Conservation (phyloP, 495 filamentous ascomycete genomes). For the Pyrenopolyporus hunteri region DNA sequence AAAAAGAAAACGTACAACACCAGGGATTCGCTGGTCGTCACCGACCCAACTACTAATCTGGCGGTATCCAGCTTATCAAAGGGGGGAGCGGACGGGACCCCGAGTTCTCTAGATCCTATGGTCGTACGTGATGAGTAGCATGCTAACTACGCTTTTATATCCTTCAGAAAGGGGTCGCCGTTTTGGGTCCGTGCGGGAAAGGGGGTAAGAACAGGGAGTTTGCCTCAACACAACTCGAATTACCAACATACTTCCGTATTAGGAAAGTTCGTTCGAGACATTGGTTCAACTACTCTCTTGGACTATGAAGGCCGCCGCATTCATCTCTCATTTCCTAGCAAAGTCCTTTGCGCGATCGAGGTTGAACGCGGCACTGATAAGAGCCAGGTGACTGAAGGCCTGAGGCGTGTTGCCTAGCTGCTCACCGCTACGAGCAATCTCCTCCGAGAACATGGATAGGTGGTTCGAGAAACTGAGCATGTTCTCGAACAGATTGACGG, state of each 20-base stretch:
- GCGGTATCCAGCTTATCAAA: constrained; percentile 38
- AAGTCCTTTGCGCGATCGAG: constrained; percentile 55
- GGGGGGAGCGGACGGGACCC: constrained; percentile 19
- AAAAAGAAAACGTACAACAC: constrained; percentile 49
- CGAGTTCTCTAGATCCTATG: neutral
- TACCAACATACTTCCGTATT: too few species aligned
- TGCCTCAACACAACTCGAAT: too few species aligned
- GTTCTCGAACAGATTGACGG: constrained; percentile 74
- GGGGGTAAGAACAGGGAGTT: too few species aligned
- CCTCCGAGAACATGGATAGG: constrained; percentile 75
- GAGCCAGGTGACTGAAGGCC: constrained; percentile 73
- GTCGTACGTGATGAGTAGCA: neutral
- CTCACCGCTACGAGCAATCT: constrained; percentile 72
- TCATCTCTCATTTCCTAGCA: constrained; percentile 10
- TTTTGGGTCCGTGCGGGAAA: too few species aligned
- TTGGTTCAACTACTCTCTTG: too few species aligned
- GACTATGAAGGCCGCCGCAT: too few species aligned
- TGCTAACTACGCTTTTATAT: neutral
- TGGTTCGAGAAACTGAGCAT: constrained; percentile 75
- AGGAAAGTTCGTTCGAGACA: too few species aligned
- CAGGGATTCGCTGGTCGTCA: constrained; percentile 55
- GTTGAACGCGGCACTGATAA: constrained; percentile 76
- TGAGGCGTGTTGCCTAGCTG: constrained; percentile 78
- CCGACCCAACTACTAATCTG: constrained; percentile 56
- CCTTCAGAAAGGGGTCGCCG: neutral